Base-by-base conservation (phyloP, 1,139 yeast species). In the Candida tunisiensis region DNA sequence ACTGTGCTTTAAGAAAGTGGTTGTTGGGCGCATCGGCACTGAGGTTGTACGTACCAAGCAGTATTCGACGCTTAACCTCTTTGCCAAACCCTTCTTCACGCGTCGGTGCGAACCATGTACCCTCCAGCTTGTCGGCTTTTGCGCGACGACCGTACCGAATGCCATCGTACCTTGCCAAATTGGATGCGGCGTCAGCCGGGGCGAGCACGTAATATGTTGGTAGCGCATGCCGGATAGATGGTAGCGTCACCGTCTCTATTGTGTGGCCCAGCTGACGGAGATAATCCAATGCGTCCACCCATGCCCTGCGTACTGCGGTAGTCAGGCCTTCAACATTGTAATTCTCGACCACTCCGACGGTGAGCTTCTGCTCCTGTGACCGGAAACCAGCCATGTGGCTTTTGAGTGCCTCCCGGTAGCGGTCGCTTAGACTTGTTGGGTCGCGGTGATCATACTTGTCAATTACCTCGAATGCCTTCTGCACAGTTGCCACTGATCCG, bases 141-240 rank as follows among this genome's bases (percentile, higher is more conserved):
- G 68, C 62, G 24, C 73, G 52, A 27, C 49, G 52, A 1, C 96
- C 96, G 43, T 77, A 91, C 28, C 95, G 58, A 15, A 85, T 57
- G 2, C 98, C 98, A 50, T 88, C 98, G 42, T 67, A 91, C 20
- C 95, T 60, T 2, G 94, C 68, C 26, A 91, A 60, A 45, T 91
- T 88, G 0, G 98, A 85, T 0, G 93, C 74, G 0, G 95, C 96
- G 45, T 91, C 98, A 0, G 95, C 79, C 0, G 95, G 80, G 1
- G 91, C 83, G 20, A 91, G 43, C 0, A 93, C 75, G 44, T 79
- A 85, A 49, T 91, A 91, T 0, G 85, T 66, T 18, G 91, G 85
- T n/a, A 88, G 53, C 25, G 85, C 65, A 31, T 63, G 57, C 34
- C 63, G 65, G 7, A 82, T 55, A 1, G 75, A 57, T 3, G 93